These are phyloP conservation scores for Sporothrix luriei DNA, from an alignment of 2,329 filamentous ascomycete species.

Conservation along the genomic window DNA sequence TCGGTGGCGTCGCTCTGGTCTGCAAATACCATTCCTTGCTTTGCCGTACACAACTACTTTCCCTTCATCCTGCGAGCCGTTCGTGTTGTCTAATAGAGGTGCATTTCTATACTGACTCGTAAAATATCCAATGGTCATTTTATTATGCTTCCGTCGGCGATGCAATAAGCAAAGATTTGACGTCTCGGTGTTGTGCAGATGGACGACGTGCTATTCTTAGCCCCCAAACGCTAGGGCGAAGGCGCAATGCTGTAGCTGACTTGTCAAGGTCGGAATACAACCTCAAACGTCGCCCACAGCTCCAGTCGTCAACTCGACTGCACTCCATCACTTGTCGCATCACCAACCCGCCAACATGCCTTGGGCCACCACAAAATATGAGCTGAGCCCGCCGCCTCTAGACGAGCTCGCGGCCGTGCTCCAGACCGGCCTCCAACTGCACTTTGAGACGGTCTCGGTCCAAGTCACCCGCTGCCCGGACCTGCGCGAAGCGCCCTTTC, in stretches of 20 bases:
- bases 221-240: background rate
- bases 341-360: background rate
- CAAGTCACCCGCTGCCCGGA: slow-evolving; percentile 39
- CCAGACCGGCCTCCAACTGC: slow-evolving; percentile 4
- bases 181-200: background rate
- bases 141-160: background rate
- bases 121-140: background rate
- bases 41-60: slow-evolving; percentile 19
- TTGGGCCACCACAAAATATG: slow-evolving; percentile 12
- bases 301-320: too few relatives aligned
- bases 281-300: background rate
- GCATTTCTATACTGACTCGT: too few relatives aligned
- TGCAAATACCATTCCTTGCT: background rate
- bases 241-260: slow-evolving; percentile 5
- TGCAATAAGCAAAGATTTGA: background rate
- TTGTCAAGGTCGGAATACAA: background rate
- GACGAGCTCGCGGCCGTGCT: slow-evolving; percentile 24
- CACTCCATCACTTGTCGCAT: background rate
- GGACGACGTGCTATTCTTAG: background rate
- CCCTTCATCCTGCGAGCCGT: background rate
- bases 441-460: slow-evolving; percentile 18
- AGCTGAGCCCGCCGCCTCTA: slow-evolving; percentile 15
- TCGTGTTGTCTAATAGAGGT: background rate
- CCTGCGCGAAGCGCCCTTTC: slow-evolving; percentile 45
- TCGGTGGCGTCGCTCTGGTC: slow-evolving; percentile 46